Evolutionary conservation across 495 filamentous ascomycete genomes (phyloP).

Genomic region (Massariosphaeria phaeospora): DNA sequence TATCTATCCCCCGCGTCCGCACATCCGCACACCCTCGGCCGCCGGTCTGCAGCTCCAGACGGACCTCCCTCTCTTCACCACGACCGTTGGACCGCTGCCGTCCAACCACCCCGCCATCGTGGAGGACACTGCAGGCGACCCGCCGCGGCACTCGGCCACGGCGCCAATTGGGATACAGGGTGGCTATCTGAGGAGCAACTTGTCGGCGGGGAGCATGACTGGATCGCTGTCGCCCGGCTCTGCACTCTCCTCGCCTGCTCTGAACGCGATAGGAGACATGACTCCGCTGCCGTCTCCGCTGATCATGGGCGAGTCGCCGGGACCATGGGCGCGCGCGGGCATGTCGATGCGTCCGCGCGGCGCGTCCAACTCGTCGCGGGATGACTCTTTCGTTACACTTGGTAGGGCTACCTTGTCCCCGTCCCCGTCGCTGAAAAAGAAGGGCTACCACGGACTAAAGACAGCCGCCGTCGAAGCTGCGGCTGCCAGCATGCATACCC

Average conservation of each 20-base stretch:
- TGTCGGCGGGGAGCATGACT: slow-evolving; percentile 39
- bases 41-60: slow-evolving; percentile 34
- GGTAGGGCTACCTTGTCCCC: slow-evolving; percentile 27
- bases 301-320: slow-evolving; percentile 64
- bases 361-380: slow-evolving; percentile 37
- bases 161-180: slow-evolving; percentile 30
- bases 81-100: not conserved
- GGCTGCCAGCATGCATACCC: slow-evolving; percentile 38
- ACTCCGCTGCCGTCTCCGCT: slow-evolving; percentile 91
- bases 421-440: slow-evolving; percentile 34
- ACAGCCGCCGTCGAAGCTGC: slow-evolving; percentile 37
- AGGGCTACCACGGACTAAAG: slow-evolving; percentile 30
- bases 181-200: slow-evolving; percentile 24
- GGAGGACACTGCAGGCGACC: slow-evolving; percentile 11
- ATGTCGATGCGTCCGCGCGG: slow-evolving; percentile 39
- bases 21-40: slow-evolving; percentile 33
- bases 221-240: slow-evolving; percentile 58
- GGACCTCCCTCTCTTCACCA: slow-evolving; percentile 19
- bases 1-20: slow-evolving; percentile 4
- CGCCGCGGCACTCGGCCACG: slow-evolving; percentile 27
- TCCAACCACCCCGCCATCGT: slow-evolving; percentile 18
- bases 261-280: slow-evolving; percentile 80
- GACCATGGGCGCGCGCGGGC: slow-evolving; percentile 55
- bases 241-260: slow-evolving; percentile 60
- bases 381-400: slow-evolving; percentile 25